Base-by-base conservation (phyloP, 495 filamentous ascomycete genomes). In the Penicillium ochrochloron region DNA sequence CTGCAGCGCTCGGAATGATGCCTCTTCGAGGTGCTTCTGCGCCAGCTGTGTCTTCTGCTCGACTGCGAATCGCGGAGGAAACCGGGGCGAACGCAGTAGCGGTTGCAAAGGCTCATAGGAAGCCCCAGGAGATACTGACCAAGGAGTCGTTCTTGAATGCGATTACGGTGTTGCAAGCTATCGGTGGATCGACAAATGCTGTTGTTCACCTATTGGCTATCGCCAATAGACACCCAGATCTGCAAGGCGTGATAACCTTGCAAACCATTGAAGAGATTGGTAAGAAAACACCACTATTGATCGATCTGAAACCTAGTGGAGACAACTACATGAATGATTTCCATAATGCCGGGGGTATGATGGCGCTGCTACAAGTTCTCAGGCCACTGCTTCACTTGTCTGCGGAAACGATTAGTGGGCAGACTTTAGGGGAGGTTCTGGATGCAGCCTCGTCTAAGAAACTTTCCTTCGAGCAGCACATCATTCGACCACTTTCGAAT, bases 291-390 rank as follows among this genome's bases (percentile, higher is more conserved):
- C 88, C 88, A 0, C 72, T 91, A 1, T 74, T 91, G 3, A 78
- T 90, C 5, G 88, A 90, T 66, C 76, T 91, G 15, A 91, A 91
- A 60, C 88, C 88, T 5, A 88, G 85, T 61, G 87, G 88, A 5
- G 79, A 85, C 19, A 88, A 89, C 60, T 91, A 91, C 74, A 90
- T 90, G 88, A 86, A 83, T 39, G 87, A 91, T 65, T 89, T 91
- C 64, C 88, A 91, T 68, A 85, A 86, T 67, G 83, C 87, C 0
- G 88, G 88, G 8, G 88, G 88, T 48, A 90, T 90, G 86, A 63
- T 80, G 25, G 83, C 83, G 5, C 70, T 91, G 0, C 64, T 90
- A 11, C 79, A 84, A 54, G 77, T 79, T 5, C 75, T 91, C 3
- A 74, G 78, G 8, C 88, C 87, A 0, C 77, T 90, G 0, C 77